A percentile compares a stretch with the other conserved stretches of the same genome.
These are phyloP conservation scores for Naematelia aurantialba DNA, from an alignment of 768 basidiomycete genomes.

Conservation along the genomic window DNA sequence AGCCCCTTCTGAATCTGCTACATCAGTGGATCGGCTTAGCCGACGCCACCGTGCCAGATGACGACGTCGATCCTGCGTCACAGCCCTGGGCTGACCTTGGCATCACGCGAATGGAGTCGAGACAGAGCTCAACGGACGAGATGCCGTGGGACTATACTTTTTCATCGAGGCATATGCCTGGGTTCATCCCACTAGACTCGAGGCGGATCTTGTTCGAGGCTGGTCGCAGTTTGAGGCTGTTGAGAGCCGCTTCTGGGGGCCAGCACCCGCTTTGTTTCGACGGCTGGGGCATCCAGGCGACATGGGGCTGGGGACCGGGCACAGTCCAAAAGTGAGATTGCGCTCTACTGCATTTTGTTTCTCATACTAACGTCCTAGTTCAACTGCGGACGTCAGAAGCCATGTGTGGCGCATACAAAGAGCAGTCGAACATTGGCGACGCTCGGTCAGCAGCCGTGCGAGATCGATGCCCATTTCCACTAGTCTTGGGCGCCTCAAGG, in stretches of 20 bases:
- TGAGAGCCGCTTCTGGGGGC: conserved; percentile 29
- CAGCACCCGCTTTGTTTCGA: conserved; percentile 31
- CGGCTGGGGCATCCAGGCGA: conserved; percentile 17
- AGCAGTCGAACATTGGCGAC: conserved; percentile 28
- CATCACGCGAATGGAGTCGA: conserved; percentile 20
- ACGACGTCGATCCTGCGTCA: conserved; percentile 13
- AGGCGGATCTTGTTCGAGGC: conserved; percentile 38
- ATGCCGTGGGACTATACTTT: conserved; percentile 30
- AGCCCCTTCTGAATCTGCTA: conserved; percentile 26
- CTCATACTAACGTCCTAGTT: no score
- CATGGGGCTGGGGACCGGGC: conserved; percentile 25
- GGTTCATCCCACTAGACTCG: conserved; percentile 25
- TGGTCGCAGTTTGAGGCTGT: conserved; percentile 32
- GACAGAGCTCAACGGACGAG: not conserved
- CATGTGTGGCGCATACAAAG: conserved; percentile 21
- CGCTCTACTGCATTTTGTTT: not conserved
- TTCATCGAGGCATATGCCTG: conserved; percentile 31
- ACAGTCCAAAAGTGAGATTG: conserved; percentile 8
- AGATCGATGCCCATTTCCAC: conserved; percentile 15
- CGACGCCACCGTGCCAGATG: conserved; percentile 15
- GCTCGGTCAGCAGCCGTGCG: conserved; percentile 8
- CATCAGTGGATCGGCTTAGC: conserved; percentile 35
- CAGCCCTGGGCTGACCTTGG: conserved; percentile 44
- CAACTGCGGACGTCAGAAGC: not conserved
- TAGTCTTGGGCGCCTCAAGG: conserved; percentile 2